A percentile compares a stretch with the other conserved stretches of the same genome.
phyloP scores from a whole-genome alignment of 2,329 filamentous ascomycete species.

The Lachnellula cervina region DNA sequence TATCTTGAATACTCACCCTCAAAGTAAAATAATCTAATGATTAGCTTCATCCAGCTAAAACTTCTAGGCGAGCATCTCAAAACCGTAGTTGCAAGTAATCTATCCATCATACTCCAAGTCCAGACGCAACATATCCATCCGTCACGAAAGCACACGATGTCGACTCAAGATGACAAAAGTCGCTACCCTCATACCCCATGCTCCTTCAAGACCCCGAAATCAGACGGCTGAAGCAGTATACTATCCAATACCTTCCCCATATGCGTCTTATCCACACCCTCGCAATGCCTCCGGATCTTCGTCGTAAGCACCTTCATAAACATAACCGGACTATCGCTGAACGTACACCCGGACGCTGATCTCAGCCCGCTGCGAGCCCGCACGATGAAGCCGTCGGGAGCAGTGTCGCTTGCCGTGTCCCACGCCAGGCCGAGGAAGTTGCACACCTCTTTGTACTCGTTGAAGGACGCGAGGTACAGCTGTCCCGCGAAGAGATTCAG shows the following conservation, averaged over 20 bases:
- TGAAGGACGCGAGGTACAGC: conserved; percentile 51
- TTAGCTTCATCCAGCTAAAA: too few relatives aligned
- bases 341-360: conserved; percentile 10
- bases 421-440: conserved; percentile 45
- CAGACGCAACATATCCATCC: too few relatives aligned
- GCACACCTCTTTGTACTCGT: conserved; percentile 50
- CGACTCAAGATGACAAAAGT: too few relatives aligned
- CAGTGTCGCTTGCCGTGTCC: conserved; percentile 12
- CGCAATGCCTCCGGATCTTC: conserved; percentile 32
- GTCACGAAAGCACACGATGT: too few relatives aligned
- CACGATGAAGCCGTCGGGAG: conserved; percentile 12
- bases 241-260: conserved; percentile 39
- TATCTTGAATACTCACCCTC: too few relatives aligned
- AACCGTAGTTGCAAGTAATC: too few relatives aligned
- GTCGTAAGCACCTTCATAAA: conserved; percentile 37
- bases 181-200: too few relatives aligned
- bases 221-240: conserved; percentile 20
- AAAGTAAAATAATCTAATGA: too few relatives aligned
- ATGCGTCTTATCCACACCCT: conserved; percentile 40
- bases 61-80: too few relatives aligned
- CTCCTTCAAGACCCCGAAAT: conserved; percentile 2
- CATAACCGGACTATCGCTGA: conserved; percentile 36
- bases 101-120: too few relatives aligned
- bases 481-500: conserved; percentile 65
- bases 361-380: neutral